These are phyloP conservation scores for Amphibolis antarctica DNA, from an alignment of 106 monocot genomes.

Conservation along the genomic window DNA sequence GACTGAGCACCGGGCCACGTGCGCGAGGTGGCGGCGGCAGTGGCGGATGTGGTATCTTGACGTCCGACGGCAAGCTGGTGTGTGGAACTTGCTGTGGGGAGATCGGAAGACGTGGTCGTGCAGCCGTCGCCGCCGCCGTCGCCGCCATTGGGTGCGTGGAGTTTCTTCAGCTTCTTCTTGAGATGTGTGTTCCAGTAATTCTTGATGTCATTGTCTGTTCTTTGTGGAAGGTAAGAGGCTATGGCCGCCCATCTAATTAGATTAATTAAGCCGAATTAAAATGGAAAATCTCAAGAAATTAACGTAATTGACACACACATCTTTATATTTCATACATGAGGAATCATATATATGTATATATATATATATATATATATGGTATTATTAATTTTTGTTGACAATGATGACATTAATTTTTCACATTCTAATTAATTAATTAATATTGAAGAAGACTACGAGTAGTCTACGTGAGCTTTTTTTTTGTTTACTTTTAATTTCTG, in stretches of 20 bases:
- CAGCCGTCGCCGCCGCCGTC: neutral
- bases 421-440: neutral
- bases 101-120: slow-evolving; percentile 8
- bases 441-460: neutral
- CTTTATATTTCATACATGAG: too few species aligned
- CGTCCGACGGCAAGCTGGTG: neutral
- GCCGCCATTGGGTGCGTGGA: neutral
- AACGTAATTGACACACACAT: neutral
- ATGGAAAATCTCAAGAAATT: neutral
- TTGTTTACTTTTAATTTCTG: too few species aligned
- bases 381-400: too few species aligned
- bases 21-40: neutral
- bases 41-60: neutral
- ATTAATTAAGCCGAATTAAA: neutral
- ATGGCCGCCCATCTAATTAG: slow-evolving; percentile 59
- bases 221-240: slow-evolving; percentile 67
- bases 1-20: neutral
- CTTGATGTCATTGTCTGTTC: slow-evolving; percentile 79
- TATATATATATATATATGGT: too few species aligned
- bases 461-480: neutral
- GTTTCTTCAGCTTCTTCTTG: slow-evolving; percentile 50
- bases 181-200: slow-evolving; percentile 87
- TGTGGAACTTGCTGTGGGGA: neutral
- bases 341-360: too few species aligned
- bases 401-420: too few species aligned